Base-by-base conservation (phyloP, 768 basidiomycete species). In the Filobasidium floriforme region DNA sequence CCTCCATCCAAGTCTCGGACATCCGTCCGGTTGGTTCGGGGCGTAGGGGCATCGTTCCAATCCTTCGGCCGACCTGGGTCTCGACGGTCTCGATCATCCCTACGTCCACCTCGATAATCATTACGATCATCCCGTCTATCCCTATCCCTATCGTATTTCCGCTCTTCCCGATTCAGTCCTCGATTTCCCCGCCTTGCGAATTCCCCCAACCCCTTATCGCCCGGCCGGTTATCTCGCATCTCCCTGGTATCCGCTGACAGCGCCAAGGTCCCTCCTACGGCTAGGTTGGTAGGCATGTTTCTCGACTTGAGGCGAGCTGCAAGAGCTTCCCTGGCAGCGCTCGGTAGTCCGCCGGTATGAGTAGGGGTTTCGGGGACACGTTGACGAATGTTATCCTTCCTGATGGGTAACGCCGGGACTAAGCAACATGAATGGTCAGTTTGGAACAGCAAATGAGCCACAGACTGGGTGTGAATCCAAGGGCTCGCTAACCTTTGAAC, bases 171-270 rank as follows among this genome's bases (percentile, higher is more conserved):
- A 82, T 61, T 84, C 81, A 72, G 84, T 73, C 71, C 85, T 81
- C 89, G 85, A 77, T 98, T 97, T 18, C 86, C 84, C n/a, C 94
- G 85, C n/a, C 88, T 85, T 68, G 96, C 87, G 76, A 93, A 98
- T 68, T 96, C 92, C 12, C 89, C 90, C 0, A 96, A 81, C n/a
- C 92, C 92, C 68, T 84, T 86, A 1, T 87, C 87, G 9, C 77
- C 86, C 67, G 88, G 60, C n/a, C 51, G 59, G 19, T 67, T 61
- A 24, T 52, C 11, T 28, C 61, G n/a, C 5, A 52, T 55, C 14
- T 55, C 52, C 40, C 57, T 46, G 5, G 63, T 65, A 40, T 65
- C 57, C 28, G 54, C 54, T 37, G 52, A 28, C 18, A 63, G 14
- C 12, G 49, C 62, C 22, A 24, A 18, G 7, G 54, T 32, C 4